Conservation (phyloP, 2,329 filamentous ascomycete genomes). For the Cadophora malorum region DNA sequence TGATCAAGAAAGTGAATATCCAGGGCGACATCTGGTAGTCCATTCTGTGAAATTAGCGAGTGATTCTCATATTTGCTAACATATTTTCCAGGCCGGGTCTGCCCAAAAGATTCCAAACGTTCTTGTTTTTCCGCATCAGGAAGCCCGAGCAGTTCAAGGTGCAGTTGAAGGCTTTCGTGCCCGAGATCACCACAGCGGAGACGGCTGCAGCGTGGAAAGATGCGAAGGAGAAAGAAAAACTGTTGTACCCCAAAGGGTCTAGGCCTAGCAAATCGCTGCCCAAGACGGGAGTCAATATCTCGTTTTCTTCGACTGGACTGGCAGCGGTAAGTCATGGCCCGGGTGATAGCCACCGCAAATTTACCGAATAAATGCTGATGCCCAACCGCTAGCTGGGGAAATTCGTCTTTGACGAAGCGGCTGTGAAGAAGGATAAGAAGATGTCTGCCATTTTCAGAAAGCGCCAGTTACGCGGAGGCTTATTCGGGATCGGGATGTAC, state of each 20-base stretch:
- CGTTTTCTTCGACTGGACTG: not conserved
- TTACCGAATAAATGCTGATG: not conserved
- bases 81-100: not conserved
- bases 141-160: not conserved
- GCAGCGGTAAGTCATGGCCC: not conserved
- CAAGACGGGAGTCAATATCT: not conserved
- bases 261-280: not conserved
- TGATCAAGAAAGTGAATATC: not conserved
- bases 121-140: not conserved
- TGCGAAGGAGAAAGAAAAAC: not conserved
- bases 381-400: not conserved
- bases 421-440: not conserved
- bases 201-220: not conserved
- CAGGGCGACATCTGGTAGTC: not conserved
- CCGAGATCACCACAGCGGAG: not conserved
- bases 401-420: not conserved
- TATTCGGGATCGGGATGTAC: not conserved
- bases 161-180: not conserved
- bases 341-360: not conserved
- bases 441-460: not conserved
- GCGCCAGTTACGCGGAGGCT: not conserved
- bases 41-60: not conserved
- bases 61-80: not conserved
- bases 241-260: not conserved
- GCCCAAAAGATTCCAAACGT: not conserved